Evolutionary conservation across 2,329 filamentous ascomycete genomes (phyloP).

Genomic region (Scedosporium boydii): DNA sequence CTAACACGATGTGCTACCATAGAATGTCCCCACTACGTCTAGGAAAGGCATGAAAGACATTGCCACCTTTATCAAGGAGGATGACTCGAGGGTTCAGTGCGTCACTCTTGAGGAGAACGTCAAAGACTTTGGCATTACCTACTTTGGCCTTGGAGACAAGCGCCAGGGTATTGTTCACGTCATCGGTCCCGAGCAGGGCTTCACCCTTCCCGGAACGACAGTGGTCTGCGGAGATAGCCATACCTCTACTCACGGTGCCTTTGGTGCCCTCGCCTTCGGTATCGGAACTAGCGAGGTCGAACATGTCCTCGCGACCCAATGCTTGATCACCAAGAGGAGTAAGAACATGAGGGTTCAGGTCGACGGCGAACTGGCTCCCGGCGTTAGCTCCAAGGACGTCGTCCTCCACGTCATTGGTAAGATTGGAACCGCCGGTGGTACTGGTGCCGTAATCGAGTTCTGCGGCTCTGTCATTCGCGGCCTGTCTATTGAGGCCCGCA

Average conservation of each 20-base stretch:
- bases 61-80: conserved; percentile 86
- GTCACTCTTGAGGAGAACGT: conserved; percentile 96
- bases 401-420: conserved; percentile 86
- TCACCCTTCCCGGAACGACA: conserved; percentile 93
- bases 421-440: conserved; percentile 93
- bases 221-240: conserved; percentile 97
- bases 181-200: conserved; percentile 96
- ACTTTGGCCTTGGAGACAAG: conserved; percentile 94
- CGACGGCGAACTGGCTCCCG: conserved; percentile 78
- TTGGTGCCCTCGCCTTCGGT: conserved; percentile 88
- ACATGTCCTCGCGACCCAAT: conserved; percentile 95
- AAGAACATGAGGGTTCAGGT: conserved; percentile 99
- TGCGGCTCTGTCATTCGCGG: conserved; percentile 85
- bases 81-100: conserved; percentile 88
- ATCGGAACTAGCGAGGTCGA: conserved; percentile 98
- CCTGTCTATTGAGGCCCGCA: conserved; percentile 91
- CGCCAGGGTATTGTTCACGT: conserved; percentile 97
- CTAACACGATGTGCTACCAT: conserved; percentile 7
- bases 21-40: conserved; percentile 91
- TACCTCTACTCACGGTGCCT: conserved; percentile 95
- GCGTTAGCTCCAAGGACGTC: conserved; percentile 94
- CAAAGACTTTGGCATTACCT: conserved; percentile 90
- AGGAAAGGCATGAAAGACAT: conserved; percentile 92
- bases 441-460: conserved; percentile 91
- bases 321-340: conserved; percentile 84